These are phyloP conservation scores for Rhynchosporium agropyri DNA, from an alignment of 2,329 filamentous ascomycete genomes.

Conservation along the genomic window DNA sequence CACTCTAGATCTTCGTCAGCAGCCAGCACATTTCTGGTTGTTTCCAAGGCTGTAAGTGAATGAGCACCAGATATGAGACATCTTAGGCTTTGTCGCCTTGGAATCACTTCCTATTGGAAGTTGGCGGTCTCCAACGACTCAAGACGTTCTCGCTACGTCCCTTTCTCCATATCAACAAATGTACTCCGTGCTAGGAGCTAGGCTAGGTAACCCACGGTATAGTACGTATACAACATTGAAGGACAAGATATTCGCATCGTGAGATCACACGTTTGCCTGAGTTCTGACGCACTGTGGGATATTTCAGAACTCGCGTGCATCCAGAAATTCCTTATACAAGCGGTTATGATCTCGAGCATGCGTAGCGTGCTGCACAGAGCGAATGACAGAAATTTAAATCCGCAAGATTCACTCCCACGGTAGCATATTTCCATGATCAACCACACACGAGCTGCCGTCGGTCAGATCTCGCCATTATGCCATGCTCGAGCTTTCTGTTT, in stretches of 20 bases:
- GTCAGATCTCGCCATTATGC: constrained; percentile 6
- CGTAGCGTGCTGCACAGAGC: constrained; percentile 6
- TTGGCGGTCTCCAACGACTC: constrained; percentile 12
- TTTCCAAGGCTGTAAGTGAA: not conserved
- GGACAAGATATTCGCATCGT: constrained; percentile 4
- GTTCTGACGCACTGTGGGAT: constrained; percentile 13
- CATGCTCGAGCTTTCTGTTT: constrained; percentile 6
- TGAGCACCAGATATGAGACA: not conserved
- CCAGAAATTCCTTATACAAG: constrained; percentile 1
- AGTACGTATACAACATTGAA: no score
- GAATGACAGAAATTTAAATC: constrained; percentile 1
- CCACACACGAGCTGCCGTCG: not conserved
- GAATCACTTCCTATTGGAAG: constrained; percentile 9
- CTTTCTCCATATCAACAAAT: constrained; percentile 10
- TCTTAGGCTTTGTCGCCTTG: not conserved
- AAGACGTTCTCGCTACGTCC: constrained; percentile 9
- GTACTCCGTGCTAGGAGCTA: not conserved
- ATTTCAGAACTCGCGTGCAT: not conserved
- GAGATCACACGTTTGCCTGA: not conserved
- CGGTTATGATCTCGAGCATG: no score
- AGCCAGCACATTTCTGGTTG: not conserved
- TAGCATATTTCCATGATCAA: not conserved
- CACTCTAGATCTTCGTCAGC: constrained; percentile 9
- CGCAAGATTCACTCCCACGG: constrained; percentile 1
- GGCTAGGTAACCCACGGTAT: no score